phyloP scores from a whole-genome alignment of 805 yeast species.

The Kodamaea lidongshanica region DNA sequence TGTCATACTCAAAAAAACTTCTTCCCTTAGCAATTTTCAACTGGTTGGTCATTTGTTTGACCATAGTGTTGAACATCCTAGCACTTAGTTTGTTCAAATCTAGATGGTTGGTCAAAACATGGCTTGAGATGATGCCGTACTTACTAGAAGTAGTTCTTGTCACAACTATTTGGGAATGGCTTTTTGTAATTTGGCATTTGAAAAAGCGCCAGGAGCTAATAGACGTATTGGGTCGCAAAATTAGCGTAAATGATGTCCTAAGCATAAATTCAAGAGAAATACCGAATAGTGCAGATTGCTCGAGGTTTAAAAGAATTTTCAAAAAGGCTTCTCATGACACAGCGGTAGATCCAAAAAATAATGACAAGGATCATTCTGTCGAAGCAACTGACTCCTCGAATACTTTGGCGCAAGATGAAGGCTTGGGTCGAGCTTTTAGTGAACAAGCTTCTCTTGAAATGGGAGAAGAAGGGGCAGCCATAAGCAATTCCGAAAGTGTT shows the following conservation, averaged over 20 bases:
- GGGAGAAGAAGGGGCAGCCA: conserved; percentile 1
- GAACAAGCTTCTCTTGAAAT: background rate
- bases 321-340: too few relatives aligned
- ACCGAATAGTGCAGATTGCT: background rate
- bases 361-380: too few relatives aligned
- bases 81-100: conserved; percentile 20
- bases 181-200: conserved; percentile 45
- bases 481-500: conserved; percentile 10
- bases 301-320: conserved; percentile 4
- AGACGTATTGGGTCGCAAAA: conserved; percentile 58
- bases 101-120: conserved; percentile 42
- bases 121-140: conserved; percentile 39
- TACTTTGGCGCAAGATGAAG: too few relatives aligned
- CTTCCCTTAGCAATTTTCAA: conserved; percentile 45
- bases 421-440: too few relatives aligned
- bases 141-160: conserved; percentile 44
- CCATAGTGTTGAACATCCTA: conserved; percentile 25
- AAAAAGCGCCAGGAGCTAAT: conserved; percentile 46
- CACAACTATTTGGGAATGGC: conserved; percentile 63
- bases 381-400: too few relatives aligned
- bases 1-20: conserved; percentile 42
- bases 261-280: conserved; percentile 9
- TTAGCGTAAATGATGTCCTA: conserved; percentile 40
- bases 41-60: conserved; percentile 34
- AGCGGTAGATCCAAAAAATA: too few relatives aligned